A percentile compares a stretch with the other conserved stretches of the same genome.
Evolutionary conservation across 2,329 filamentous ascomycete genomes (phyloP).

Genomic region (Cytospora piceicola): DNA sequence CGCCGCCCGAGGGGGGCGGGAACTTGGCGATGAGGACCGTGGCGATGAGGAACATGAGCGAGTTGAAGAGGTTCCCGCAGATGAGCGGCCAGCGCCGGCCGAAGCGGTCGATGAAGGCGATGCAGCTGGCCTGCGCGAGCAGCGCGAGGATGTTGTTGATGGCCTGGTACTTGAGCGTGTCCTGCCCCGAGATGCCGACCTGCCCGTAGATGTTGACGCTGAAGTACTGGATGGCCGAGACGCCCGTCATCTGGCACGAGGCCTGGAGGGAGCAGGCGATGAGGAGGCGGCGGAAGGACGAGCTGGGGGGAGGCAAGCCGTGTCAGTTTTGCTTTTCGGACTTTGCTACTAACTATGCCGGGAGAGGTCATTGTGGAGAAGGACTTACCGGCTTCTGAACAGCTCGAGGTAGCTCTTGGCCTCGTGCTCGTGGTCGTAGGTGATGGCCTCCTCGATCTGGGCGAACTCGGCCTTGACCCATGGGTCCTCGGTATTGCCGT

Average conservation of each 20-base stretch:
- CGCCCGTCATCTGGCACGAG: slow-evolving; percentile 76
- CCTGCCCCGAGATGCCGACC: slow-evolving; percentile 67
- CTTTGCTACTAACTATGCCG: no score
- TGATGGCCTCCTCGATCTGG: slow-evolving; percentile 65
- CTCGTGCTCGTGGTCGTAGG: slow-evolving; percentile 67
- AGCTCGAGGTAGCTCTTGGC: slow-evolving; percentile 73
- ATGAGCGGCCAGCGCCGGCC: slow-evolving; percentile 77
- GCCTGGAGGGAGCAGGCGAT: slow-evolving; percentile 72
- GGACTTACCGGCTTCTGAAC: slow-evolving; percentile 57
- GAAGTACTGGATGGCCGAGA: slow-evolving; percentile 76
- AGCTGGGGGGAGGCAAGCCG: slow-evolving; percentile 38
- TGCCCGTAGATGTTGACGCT: slow-evolving; percentile 68
- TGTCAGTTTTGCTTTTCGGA: background rate
- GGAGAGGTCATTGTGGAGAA: no score
- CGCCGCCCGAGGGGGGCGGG: slow-evolving; percentile 35
- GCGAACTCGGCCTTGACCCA: slow-evolving; percentile 76
- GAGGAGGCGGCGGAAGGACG: slow-evolving; percentile 73
- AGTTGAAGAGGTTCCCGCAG: slow-evolving; percentile 71
- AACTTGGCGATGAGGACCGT: slow-evolving; percentile 50
- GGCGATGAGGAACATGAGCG: slow-evolving; percentile 72
- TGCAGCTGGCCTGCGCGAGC: slow-evolving; percentile 69
- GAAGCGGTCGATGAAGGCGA: slow-evolving; percentile 69
- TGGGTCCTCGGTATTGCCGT: slow-evolving; percentile 66
- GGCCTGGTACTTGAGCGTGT: slow-evolving; percentile 75
- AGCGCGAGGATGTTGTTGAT: slow-evolving; percentile 74